Conservation (phyloP, 129 eudicot genomes). For the Arctium minus region DNA sequence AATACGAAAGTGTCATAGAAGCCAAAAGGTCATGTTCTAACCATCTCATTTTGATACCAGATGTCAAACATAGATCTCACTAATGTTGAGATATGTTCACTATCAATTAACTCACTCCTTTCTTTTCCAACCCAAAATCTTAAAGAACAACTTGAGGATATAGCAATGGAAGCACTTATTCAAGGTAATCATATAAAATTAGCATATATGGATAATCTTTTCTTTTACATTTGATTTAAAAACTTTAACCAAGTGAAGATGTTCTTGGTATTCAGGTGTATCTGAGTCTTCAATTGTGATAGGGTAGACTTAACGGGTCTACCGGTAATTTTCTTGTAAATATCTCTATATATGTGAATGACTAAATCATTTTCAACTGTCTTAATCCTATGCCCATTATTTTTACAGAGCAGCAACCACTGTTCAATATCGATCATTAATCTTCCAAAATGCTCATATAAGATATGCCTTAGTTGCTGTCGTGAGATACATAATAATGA, state of each 20-base stretch:
- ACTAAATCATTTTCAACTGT: not conserved
- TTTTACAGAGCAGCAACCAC: slow-evolving; percentile 16
- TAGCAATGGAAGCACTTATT: slow-evolving; percentile 32
- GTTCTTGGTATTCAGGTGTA: too few species aligned
- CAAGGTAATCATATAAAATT: slow-evolving; percentile 27
- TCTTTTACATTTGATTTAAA: not conserved
- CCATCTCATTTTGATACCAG: slow-evolving; percentile 1
- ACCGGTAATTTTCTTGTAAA: slow-evolving; percentile 29
- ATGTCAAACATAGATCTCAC: slow-evolving; percentile 35
- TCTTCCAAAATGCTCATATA: too few species aligned
- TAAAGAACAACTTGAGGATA: slow-evolving; percentile 52
- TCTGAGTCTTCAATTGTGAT: slow-evolving; percentile 25
- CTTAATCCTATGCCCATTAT: not conserved
- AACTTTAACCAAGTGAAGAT: too few species aligned
- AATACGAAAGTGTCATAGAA: too few species aligned
- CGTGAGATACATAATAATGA: too few species aligned
- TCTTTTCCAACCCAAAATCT: slow-evolving; percentile 33
- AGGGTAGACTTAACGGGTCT: slow-evolving; percentile 50
- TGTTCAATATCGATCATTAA: too few species aligned
- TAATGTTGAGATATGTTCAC: slow-evolving; percentile 21
- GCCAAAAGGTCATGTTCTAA: not conserved
- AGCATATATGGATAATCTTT: not conserved
- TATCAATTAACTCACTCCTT: slow-evolving; percentile 17
- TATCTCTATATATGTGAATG: not conserved
- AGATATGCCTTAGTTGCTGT: too few species aligned